Base-by-base conservation (phyloP, 306 rosid species). In the Lupinus albus region DNA sequence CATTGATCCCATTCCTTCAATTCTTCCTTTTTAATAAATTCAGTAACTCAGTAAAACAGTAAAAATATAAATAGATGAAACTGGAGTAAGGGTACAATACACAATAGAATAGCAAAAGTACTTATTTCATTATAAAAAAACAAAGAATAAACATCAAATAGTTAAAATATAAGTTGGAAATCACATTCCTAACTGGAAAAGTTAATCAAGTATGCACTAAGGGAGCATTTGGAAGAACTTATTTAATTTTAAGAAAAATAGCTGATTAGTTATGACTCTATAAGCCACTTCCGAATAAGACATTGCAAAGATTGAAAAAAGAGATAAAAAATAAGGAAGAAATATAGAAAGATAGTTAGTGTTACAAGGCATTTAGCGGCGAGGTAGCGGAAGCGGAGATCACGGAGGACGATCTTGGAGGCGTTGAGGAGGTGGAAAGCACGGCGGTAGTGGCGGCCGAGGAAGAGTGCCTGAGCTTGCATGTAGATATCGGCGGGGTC, bases 1-100 rank as follows among this genome's bases (percentile, higher is more conserved):
- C 98, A 93, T 30, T 93, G 98, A 63, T 90, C 93, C 98, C 97
- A 93, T 70, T 93, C 97, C 87, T 90, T 93, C 81, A 93, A 75
- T 57, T 93, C 98, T 81, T 86, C 96, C 96, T 92, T 55, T 75
- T 25, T 14, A 59, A 21, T 1, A 25, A 25, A 25, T 25, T 25
- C 30, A 25, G 30, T 25, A 25, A 25, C 30, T 7, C 38, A 11
- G 4, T 0, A 0, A 2, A 16, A 10, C 17, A 58, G n/a, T 0
- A 25, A 7, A 13, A 0, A 8, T 5, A 16, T 11, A 42, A 11
- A 42, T 11, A 42, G 1, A 42, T 42, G 11, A 10, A 11, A 42
- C 47, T 11, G 42, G 10, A 45, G 17, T n/a, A 53, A 55, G 10
- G 30, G 17, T n/a, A 53, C 8, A 28, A 10, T 12, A 16, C 17